Conservation (phyloP, 2,329 filamentous ascomycete species). For the Sclerotinia subarctica region DNA sequence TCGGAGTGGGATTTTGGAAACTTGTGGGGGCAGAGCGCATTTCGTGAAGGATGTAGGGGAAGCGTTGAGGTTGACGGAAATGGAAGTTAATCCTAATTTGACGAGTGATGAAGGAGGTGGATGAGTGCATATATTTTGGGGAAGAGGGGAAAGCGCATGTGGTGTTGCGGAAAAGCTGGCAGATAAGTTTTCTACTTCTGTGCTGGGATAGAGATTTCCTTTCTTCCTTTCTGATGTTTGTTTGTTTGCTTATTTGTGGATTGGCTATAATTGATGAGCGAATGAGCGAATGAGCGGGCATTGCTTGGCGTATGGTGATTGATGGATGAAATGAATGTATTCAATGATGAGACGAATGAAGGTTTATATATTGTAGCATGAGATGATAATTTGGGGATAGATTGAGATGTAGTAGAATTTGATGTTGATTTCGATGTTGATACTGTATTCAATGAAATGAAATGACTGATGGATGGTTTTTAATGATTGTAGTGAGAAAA, state of each 20-base stretch:
- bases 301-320: constrained; percentile 7
- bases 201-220: background rate
- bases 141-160: background rate
- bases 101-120: constrained; percentile 30
- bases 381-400: background rate
- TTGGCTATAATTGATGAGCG: constrained; percentile 8
- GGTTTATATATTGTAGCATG: background rate
- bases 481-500: too few relatives aligned
- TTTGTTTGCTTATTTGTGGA: background rate
- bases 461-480: too few relatives aligned
- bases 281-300: constrained; percentile 12
- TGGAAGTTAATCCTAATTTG: constrained; percentile 46
- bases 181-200: background rate
- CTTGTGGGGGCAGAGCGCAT: constrained; percentile 71
- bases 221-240: background rate
- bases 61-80: constrained; percentile 75
- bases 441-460: too few relatives aligned
- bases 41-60: constrained; percentile 84
- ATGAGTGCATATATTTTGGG: constrained; percentile 7
- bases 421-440: background rate
- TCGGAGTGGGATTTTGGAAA: constrained; percentile 78
- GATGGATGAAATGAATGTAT: background rate
- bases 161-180: background rate
- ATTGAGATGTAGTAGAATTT: background rate
- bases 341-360: constrained; percentile 14